Evolutionary conservation across 192 early-diverging fungal genomes (phyloP).

Genomic region (Diversispora epigaea): DNA sequence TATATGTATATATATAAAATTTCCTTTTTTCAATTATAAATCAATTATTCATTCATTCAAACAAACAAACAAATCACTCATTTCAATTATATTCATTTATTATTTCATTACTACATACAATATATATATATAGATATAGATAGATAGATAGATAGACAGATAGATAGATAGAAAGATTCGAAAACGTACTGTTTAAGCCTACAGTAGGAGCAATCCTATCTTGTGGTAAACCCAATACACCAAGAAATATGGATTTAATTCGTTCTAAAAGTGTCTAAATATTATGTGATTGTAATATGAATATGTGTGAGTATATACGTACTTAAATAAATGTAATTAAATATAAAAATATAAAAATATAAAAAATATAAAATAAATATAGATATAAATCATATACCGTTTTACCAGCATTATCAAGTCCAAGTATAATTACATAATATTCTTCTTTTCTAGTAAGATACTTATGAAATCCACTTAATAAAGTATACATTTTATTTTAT

Average conservation of each 20-base stretch:
- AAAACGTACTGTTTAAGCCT: constrained; percentile 80
- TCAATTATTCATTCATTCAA: too few relatives aligned
- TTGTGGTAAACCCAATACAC: constrained; percentile 69
- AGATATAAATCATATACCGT: constrained; percentile 56
- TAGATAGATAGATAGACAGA: background rate
- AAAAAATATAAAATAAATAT: constrained; percentile 10
- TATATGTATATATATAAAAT: too few relatives aligned
- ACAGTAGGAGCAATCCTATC: constrained; percentile 94
- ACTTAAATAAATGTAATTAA: background rate
- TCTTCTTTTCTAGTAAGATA: constrained; percentile 88
- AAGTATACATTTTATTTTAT: constrained; percentile 75
- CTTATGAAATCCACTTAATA: constrained; percentile 86
- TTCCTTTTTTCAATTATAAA: too few relatives aligned
- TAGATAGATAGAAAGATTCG: background rate
- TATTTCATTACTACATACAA: background rate
- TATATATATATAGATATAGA: background rate
- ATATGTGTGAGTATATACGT: background rate
- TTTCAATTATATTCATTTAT: too few relatives aligned
- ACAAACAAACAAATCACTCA: too few relatives aligned
- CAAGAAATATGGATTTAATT: constrained; percentile 80
- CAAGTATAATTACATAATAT: constrained; percentile 93
- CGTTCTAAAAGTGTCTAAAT: constrained; percentile 84
- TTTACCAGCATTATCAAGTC: constrained; percentile 97
- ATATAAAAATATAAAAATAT: constrained; percentile 7
- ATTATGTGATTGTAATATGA: background rate